These are phyloP conservation scores for Pichia sp. DNA, from an alignment of 1,139 yeast genomes.

Conservation along the genomic window DNA sequence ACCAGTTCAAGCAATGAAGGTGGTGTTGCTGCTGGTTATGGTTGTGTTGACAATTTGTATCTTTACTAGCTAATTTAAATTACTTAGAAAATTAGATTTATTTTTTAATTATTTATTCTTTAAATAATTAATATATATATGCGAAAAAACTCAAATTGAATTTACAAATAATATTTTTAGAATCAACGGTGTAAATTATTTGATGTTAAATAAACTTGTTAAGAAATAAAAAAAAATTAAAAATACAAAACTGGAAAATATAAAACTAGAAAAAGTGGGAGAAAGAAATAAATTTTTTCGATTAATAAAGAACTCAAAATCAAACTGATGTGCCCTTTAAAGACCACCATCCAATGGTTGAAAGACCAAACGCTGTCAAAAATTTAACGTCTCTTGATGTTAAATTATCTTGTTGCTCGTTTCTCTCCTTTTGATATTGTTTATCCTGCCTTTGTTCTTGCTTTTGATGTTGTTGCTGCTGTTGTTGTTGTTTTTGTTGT, in stretches of 20 bases:
- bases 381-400: constrained; percentile 21
- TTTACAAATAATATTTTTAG: too few relatives aligned
- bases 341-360: constrained; percentile 31
- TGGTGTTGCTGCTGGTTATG: constrained; percentile 98
- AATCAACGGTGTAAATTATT: too few relatives aligned
- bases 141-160: too few relatives aligned
- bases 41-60: constrained; percentile 79
- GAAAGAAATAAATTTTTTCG: background rate
- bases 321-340: constrained; percentile 11
- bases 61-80: constrained; percentile 29
- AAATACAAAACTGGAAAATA: background rate
- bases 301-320: background rate
- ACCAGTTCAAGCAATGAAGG: constrained; percentile 87
- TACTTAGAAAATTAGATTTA: background rate
- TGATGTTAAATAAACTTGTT: too few relatives aligned
- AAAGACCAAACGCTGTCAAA: constrained; percentile 23
- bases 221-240: too few relatives aligned
- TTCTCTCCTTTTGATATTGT: constrained; percentile 4
- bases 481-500: constrained; percentile 6
- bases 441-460: background rate
- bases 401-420: background rate
- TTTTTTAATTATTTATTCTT: background rate
- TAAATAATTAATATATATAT: background rate
- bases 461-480: constrained; percentile 5
- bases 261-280: constrained; percentile 1